Evolutionary conservation across 805 yeast species (phyloP), one percentile per base, ranked within the genome.

Genomic region (Candida anglica): DNA sequence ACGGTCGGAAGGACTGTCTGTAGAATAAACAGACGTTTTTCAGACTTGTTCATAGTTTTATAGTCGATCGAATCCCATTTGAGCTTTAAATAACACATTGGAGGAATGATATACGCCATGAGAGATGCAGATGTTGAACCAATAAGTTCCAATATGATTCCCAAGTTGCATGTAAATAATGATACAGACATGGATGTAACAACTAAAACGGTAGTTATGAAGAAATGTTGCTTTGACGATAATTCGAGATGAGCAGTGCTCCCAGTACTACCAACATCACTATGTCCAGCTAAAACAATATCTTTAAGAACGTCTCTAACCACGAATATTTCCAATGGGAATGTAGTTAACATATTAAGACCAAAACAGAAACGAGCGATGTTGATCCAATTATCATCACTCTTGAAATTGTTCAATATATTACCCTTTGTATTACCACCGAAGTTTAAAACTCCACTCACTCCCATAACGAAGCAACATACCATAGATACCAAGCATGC

Each of bases 41-140:
- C 61, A 4, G 31, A 33, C 2, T 34, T 22, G 9, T 39, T 27
- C n/a, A 37, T 29, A 41, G 38, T 27, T 37, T 38, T 27, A 64
- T 41, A 46, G 68, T 76, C 40, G 46, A 60, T 34, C 51, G 62
- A 43, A 24, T 54, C 58, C 65, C 63, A 37, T 0, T 87, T 74
- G 47, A 89, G 70, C 41, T 81, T 77, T 40, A 87, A 56, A 47
- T 73, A 84, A 47, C 96, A 89, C 53, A 81, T 54, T 3, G 96
- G 96, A 0, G 98, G 98, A 13, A 89, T 62, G 15, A 89, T 86
- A 53, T 86, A 89, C 0, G 98, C 97, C 82, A 91, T 81, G 24
- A 85, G 66, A 14, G 95, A 86, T 0, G 97, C 97, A 0, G 95
- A 83, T 0, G 95, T 83, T 0, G 96, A 89, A 2, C 98, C 98